phyloP scores from a whole-genome alignment of 371 early-diverging fungal species.

The Mortierella sp. region DNA sequence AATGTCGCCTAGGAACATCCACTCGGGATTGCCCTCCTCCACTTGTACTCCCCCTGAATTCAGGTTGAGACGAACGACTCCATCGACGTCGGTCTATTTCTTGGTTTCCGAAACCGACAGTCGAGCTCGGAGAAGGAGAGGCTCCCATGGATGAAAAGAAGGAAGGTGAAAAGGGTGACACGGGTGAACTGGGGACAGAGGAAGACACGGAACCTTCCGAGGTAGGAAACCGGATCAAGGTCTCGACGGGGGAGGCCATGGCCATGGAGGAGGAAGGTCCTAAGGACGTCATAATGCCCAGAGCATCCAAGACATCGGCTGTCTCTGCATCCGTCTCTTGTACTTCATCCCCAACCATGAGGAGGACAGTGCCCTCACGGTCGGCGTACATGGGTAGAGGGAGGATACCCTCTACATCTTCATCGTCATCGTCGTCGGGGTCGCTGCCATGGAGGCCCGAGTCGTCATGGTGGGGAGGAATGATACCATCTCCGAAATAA shows the following conservation, averaged over 20 bases:
- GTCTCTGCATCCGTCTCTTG: conserved; percentile 8
- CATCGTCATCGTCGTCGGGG: conserved; percentile 16
- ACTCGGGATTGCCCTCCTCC: neutral
- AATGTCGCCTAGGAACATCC: conserved; percentile 5
- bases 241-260: neutral
- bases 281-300: neutral
- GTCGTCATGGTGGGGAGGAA: conserved; percentile 1
- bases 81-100: no score
- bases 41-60: no score
- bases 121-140: no score
- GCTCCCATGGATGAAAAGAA: no score
- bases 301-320: conserved; percentile 11
- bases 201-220: conserved; percentile 10
- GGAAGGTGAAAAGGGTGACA: neutral
- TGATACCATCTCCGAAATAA: conserved; percentile 6
- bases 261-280: conserved; percentile 11
- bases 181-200: conserved; percentile 9
- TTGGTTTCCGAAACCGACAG: no score
- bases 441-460: neutral
- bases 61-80: neutral
- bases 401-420: conserved; percentile 5
- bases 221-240: neutral
- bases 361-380: conserved; percentile 23
- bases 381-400: conserved; percentile 43
- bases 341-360: conserved; percentile 38